Evolutionary conservation across 202 grass and related monocot genomes (phyloP), one percentile per base, ranked within the genome.

Genomic region (Tripidium arundinaceum): DNA sequence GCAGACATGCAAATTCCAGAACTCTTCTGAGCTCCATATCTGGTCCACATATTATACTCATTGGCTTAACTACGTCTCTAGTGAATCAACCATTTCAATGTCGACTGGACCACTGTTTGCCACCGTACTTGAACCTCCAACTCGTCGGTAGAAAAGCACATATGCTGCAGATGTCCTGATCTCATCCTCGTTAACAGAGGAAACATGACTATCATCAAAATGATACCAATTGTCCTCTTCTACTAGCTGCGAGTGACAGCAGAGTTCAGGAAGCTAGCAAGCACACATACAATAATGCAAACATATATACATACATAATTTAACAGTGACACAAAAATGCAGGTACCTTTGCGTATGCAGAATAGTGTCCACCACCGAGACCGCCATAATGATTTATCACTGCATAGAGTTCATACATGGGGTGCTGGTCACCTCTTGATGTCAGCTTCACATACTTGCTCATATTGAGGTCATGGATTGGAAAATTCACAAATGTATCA

Each of bases 121-220:
- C 36, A 46, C 33, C 37, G 41, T 62, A 64, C 75, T 75, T 12
- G 79, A 79, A 64, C 52, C 63, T 39, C 66, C 81, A 78, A 96
- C 74, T 15, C 70, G 68, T 73, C 84, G 87, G 87, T 96, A 99
- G 77, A 99, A 99, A 31, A 99, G 86, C 19, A 99, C 84, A 59
- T 99, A 99, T 63, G 90, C 96, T 61, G 96, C 89, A 61, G 90
- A 87, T 45, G 90, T 96, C 57, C 75, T 92, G 60, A 93, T 86
- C 52, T 96, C 92, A 59, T 95, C 88, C 83, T 99, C 96, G 1
- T 66, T 90, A 66, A 93, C 87, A 11, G 81, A 58, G n/a, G 92
- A 99, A 29, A 99, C 96, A 52, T 96, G 90, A 62, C 96, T 96
- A 62, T 99, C 96, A 82, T 99, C 96, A 81, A 99, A 99, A 83